These are phyloP conservation scores for Nicotiana tomentosiformis DNA, from an alignment of 257 asterid species.

Conservation along the genomic window DNA sequence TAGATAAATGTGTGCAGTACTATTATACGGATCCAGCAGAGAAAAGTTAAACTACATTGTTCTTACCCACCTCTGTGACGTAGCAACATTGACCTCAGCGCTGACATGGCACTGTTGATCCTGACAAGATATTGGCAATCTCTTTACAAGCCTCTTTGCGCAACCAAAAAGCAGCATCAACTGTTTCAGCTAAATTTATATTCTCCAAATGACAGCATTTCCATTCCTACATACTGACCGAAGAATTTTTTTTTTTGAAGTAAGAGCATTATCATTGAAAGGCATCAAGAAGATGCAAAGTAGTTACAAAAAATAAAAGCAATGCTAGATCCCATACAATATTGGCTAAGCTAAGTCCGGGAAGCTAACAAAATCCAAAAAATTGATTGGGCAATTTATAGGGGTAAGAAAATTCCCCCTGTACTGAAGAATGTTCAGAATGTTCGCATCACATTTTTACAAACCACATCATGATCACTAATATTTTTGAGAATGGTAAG, in stretches of 20 bases:
- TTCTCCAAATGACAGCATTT: neutral
- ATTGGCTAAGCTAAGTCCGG: too few species aligned
- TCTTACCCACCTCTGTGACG: neutral
- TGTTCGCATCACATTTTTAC: neutral
- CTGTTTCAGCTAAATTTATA: neutral
- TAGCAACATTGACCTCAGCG: neutral
- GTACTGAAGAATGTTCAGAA: neutral
- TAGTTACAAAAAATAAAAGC: too few species aligned
- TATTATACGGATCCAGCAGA: neutral
- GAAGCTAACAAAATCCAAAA: too few species aligned
- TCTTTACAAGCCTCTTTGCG: neutral
- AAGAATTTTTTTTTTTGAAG: neutral
- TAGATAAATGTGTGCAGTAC: neutral
- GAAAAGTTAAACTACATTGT: neutral
- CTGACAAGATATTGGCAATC: neutral
- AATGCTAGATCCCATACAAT: too few species aligned
- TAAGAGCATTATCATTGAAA: too few species aligned
- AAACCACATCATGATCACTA: neutral
- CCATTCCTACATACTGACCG: neutral
- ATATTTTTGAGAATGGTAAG: neutral
- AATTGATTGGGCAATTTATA: too few species aligned
- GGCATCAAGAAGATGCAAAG: too few species aligned
- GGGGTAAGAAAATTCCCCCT: too few species aligned
- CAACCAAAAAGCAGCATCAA: neutral
- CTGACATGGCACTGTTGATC: neutral